phyloP scores from a whole-genome alignment of 1,284 basidiomycete genomes.

The Gomphus bonarii region DNA sequence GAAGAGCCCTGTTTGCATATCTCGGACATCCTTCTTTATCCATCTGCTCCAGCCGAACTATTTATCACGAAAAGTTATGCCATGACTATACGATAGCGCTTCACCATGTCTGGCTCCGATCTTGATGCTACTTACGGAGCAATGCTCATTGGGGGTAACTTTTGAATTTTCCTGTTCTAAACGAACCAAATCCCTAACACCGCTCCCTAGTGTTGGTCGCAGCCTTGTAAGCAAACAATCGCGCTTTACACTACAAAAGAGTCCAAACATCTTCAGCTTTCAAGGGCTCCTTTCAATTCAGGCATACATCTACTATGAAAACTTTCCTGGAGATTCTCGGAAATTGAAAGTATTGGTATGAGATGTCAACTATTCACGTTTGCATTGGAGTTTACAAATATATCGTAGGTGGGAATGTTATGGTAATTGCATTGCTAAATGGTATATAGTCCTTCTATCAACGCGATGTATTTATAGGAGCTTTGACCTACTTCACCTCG shows the following conservation, averaged over 20 bases:
- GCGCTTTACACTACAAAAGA: background rate
- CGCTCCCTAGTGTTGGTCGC: background rate
- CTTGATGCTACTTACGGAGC: slow-evolving; percentile 1
- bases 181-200: background rate
- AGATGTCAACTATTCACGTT: background rate
- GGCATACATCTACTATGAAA: slow-evolving; percentile 4
- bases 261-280: background rate
- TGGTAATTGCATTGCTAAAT: background rate
- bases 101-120: background rate
- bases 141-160: slow-evolving; percentile 2
- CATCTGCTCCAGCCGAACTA: too few species aligned
- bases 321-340: slow-evolving; percentile 1
- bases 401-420: background rate
- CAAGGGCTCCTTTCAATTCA: slow-evolving; percentile 8
- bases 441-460: background rate
- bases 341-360: slow-evolving; percentile 3
- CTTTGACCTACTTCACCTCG: slow-evolving; percentile 1
- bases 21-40: too few species aligned
- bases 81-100: too few species aligned
- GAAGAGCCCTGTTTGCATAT: too few species aligned
- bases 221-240: background rate
- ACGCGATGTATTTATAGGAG: background rate
- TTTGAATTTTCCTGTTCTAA: background rate
- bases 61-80: too few species aligned
- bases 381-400: background rate